Conservation (phyloP, 129 eudicot genomes). For the Pseudognaphalium luteoalbum region DNA sequence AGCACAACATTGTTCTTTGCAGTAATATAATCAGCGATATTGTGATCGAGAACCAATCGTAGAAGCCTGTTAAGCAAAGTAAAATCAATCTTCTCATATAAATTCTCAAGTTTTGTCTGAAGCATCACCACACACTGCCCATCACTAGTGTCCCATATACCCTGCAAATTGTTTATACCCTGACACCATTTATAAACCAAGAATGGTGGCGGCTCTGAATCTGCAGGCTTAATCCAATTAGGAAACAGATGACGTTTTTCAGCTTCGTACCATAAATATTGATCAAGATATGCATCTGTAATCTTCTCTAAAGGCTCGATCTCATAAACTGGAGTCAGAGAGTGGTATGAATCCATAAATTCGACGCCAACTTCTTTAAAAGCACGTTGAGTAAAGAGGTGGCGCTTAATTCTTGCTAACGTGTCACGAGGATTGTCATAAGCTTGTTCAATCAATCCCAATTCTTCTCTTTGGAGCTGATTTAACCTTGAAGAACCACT, state of each 20-base stretch:
- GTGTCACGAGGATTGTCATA: slow-evolving; percentile 99
- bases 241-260: slow-evolving; percentile 97
- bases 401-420: slow-evolving; percentile 91
- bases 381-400: slow-evolving; percentile 96
- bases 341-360: slow-evolving; percentile 96
- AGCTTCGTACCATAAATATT: slow-evolving; percentile 97
- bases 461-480: slow-evolving; percentile 94
- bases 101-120: slow-evolving; percentile 95
- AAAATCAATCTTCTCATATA: slow-evolving; percentile 93
- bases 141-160: slow-evolving; percentile 94
- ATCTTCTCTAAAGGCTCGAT: slow-evolving; percentile 98
- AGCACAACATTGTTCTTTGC: slow-evolving; percentile 97
- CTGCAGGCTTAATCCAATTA: slow-evolving; percentile 99
- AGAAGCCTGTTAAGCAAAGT: slow-evolving; percentile 98
- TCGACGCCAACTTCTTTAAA: slow-evolving; percentile 99
- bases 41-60: slow-evolving; percentile 95
- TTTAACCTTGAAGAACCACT: slow-evolving; percentile 96
- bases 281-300: slow-evolving; percentile 96
- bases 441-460: slow-evolving; percentile 98
- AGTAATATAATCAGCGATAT: slow-evolving; percentile 98
- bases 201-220: slow-evolving; percentile 98
- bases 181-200: slow-evolving; percentile 99
- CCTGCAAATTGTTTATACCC: slow-evolving; percentile 92
- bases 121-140: slow-evolving; percentile 99
- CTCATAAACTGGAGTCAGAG: slow-evolving; percentile 92